Evolutionary conservation across 2,329 filamentous ascomycete species (phyloP), one percentile per base, ranked within the genome.

Genomic region (Fusarium agapanthi): DNA sequence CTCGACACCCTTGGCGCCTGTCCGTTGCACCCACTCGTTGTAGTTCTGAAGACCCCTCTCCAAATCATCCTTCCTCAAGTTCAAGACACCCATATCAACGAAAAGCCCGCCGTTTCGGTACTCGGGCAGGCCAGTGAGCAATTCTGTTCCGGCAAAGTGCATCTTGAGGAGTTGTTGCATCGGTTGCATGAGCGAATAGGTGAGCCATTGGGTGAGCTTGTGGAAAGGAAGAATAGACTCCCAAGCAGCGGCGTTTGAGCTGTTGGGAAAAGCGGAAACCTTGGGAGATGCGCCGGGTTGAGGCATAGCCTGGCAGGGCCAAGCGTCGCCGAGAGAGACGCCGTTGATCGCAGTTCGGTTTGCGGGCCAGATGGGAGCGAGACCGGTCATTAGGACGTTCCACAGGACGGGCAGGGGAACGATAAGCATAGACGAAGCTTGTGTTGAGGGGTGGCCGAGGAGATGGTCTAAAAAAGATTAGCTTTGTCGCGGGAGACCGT

Each of bases 131-230:
- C 94, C 95, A 1, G 95, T 98, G 73, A 97, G 87, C 12, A 97
- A 87, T 69, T 97, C 93, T 4, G 90, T 89, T 47, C 94, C 94
- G 7, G 92, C 90, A 80, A 96, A 96, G 73, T 94, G 90, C 66
- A 97, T 91, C 64, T 92, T 89, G 76, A 97, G 90, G 28, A 97
- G 82, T 73, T 90, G 93, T 62, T 91, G 89, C 92, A 97, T 97
- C 0, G 95, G 95, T 30, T 95, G 92, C 93, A 97, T 97, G 62
- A 98, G 88, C 6, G 94, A 97, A 83, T 97, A 97, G 55, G 93
- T 94, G 62, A 98, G 91, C 95, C 95, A 98, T 81, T 97, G 95
- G 0, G 95, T 97, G 40, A 97, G 88, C 83, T 97, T 97, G 85
- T 98, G 95, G 84, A 97, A 97, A 0, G 95, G 95, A 16, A 95